Conservation (phyloP, 179 eudicot species). For the Beta lomatogona region DNA sequence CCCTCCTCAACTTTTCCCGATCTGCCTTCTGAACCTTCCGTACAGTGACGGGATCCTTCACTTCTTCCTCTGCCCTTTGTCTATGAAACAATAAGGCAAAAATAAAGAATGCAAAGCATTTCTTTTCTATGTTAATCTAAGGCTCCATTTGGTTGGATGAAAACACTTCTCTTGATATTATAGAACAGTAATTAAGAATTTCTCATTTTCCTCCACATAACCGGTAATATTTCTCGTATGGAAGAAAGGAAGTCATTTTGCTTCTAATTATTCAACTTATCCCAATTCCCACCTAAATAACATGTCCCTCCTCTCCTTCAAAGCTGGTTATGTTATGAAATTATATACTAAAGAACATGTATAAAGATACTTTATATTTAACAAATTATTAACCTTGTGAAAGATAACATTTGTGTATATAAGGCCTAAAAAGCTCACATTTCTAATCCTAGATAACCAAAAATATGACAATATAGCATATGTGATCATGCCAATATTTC, state of each 20-base stretch:
- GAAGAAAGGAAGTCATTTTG: not conserved
- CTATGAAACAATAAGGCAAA: conserved; percentile 14
- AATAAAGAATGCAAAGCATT: not conserved
- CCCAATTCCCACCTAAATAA: not conserved
- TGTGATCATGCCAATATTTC: not conserved
- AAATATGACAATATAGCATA: not conserved
- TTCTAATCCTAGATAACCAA: not conserved
- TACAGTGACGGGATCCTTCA: conserved; percentile 37
- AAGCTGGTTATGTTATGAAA: not conserved
- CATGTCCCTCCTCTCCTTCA: not conserved
- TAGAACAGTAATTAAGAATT: too few relatives aligned
- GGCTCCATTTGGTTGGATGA: not conserved
- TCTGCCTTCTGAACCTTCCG: conserved; percentile 95
- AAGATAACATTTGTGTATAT: not conserved
- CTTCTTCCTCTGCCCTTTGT: conserved; percentile 39
- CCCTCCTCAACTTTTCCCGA: conserved; percentile 96
- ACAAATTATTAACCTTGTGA: not conserved
- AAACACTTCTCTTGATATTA: too few relatives aligned
- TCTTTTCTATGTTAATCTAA: not conserved
- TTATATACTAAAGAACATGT: too few relatives aligned
- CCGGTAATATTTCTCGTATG: not conserved
- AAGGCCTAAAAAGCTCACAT: not conserved
- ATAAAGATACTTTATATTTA: too few relatives aligned
- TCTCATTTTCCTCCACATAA: not conserved
- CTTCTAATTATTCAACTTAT: not conserved